These are phyloP conservation scores for Saccharata proteae DNA, from an alignment of 2,329 filamentous ascomycete species.

Conservation along the genomic window DNA sequence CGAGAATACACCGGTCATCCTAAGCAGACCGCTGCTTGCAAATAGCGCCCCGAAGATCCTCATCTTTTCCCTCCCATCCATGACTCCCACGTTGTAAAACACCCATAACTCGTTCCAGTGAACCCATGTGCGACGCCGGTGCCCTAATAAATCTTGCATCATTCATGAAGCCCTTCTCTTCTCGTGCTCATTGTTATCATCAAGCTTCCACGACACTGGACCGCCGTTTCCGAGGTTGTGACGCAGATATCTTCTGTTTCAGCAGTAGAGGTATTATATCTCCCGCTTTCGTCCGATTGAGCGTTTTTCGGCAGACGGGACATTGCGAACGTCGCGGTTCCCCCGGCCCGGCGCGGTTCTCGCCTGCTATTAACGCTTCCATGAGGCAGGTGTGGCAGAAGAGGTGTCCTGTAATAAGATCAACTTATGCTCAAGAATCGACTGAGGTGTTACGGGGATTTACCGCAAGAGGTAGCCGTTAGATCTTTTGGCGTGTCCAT, in stretches of 20 bases:
- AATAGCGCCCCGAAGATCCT: no score
- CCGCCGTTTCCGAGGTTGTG: conserved; percentile 5
- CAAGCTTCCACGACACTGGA: neutral
- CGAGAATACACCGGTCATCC: no score
- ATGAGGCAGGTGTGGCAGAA: conserved; percentile 54
- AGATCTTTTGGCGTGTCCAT: conserved; percentile 49
- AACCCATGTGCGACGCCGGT: no score
- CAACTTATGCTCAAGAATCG: conserved; percentile 2
- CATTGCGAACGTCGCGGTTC: conserved; percentile 33
- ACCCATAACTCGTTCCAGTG: no score
- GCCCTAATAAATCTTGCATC: no score
- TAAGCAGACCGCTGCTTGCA: no score
- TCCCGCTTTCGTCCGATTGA: conserved; percentile 26
- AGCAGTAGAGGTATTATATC: conserved; percentile 23
- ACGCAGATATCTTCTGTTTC: conserved; percentile 3
- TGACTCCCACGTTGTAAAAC: no score
- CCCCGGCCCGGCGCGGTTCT: conserved; percentile 34
- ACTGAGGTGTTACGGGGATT: conserved; percentile 19
- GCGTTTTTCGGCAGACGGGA: conserved; percentile 35
- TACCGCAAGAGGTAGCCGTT: conserved; percentile 49
- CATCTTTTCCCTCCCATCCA: no score
- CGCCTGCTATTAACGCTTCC: conserved; percentile 45
- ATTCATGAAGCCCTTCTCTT: no score
- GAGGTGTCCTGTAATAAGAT: conserved; percentile 38
- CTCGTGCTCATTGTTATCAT: no score